Conservation (phyloP, 2,329 filamentous ascomycete genomes). For the Amesomyces nigricolor region DNA sequence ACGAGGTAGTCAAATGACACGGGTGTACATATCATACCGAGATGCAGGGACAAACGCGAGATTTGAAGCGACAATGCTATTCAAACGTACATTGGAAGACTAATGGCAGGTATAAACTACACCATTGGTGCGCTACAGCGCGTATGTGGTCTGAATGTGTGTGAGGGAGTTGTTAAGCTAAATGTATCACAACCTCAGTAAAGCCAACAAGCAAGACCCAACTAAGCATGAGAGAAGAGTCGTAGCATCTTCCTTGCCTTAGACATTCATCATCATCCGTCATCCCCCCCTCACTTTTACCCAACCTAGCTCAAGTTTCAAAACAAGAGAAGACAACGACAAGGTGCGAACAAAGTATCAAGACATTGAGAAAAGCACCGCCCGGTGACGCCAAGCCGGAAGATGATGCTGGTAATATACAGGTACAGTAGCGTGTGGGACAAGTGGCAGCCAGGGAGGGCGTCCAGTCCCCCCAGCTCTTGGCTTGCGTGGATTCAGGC, state of each 20-base stretch:
- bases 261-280: not conserved
- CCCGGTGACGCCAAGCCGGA: not conserved
- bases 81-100: too few relatives aligned
- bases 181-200: too few relatives aligned
- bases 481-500: too few relatives aligned
- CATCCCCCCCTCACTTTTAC: not conserved
- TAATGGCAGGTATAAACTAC: too few relatives aligned
- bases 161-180: too few relatives aligned
- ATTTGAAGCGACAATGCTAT: too few relatives aligned
- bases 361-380: not conserved
- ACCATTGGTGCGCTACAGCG: too few relatives aligned
- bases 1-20: too few relatives aligned
- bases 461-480: too few relatives aligned
- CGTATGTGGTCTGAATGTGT: too few relatives aligned
- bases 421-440: not conserved
- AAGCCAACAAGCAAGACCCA: too few relatives aligned
- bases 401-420: slow-evolving; percentile 5
- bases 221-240: not conserved
- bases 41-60: not conserved
- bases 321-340: not conserved
- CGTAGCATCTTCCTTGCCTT: slow-evolving; percentile 2
- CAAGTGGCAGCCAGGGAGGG: not conserved
- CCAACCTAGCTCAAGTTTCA: not conserved
- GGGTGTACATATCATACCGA: too few relatives aligned
- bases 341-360: not conserved